These are phyloP conservation scores for Amanita rimosa DNA, from an alignment of 768 basidiomycete genomes.

Conservation along the genomic window DNA sequence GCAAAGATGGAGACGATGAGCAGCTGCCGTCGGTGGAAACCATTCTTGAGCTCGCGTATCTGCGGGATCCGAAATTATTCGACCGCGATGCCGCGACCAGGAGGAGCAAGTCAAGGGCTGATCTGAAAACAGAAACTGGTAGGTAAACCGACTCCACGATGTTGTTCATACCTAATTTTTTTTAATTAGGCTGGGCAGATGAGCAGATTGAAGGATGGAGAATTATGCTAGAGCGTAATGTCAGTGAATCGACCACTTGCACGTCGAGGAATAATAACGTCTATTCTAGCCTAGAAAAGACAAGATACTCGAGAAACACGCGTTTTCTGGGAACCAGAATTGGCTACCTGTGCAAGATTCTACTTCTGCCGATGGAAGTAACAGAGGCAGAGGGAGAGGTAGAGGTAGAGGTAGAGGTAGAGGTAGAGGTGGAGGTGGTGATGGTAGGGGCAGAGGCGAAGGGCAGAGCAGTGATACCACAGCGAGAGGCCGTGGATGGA, in stretches of 20 bases:
- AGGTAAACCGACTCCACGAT: slow-evolving; percentile 8
- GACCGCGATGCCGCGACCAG: slow-evolving; percentile 66
- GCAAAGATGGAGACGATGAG: slow-evolving; percentile 17
- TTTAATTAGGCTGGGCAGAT: slow-evolving; percentile 51
- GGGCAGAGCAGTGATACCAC: slow-evolving; percentile 19
- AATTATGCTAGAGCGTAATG: slow-evolving; percentile 83
- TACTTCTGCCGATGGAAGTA: slow-evolving; percentile 12
- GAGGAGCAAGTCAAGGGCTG: slow-evolving; percentile 51
- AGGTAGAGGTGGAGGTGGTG: slow-evolving; percentile 28
- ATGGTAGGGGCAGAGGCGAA: slow-evolving; percentile 24
- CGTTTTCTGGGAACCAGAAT: slow-evolving; percentile 55
- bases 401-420: slow-evolving; percentile 25
- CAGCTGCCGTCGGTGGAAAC: slow-evolving; percentile 35
- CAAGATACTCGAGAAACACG: slow-evolving; percentile 63
- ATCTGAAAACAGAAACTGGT: slow-evolving; percentile 64
- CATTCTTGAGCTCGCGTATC: slow-evolving; percentile 67
- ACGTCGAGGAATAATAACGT: not conserved
- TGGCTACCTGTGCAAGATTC: slow-evolving; percentile 3
- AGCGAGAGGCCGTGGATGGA: slow-evolving; percentile 54
- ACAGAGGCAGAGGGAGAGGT: slow-evolving; percentile 20
- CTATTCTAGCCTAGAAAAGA: slow-evolving; percentile 56
- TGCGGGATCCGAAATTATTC: slow-evolving; percentile 65
- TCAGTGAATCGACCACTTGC: slow-evolving; percentile 24
- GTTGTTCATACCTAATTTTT: not conserved
- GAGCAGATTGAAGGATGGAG: slow-evolving; percentile 91